phyloP scores from a whole-genome alignment of 1,284 basidiomycete species.

The Fomitopsis pinicola region DNA sequence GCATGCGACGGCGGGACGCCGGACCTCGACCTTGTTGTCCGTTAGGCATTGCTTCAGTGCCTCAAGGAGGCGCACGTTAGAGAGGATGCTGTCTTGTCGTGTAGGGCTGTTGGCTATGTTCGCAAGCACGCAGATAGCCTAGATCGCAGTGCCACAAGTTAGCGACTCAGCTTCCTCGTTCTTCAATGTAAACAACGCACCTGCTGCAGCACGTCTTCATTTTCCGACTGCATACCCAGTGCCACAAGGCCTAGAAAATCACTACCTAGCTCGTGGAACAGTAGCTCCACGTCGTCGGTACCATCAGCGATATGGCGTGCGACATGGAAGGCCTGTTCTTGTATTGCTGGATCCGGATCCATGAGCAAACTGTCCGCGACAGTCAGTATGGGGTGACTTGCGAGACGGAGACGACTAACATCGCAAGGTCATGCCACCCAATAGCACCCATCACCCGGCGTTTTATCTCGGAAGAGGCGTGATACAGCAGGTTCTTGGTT shows the following conservation, averaged over 20 bases:
- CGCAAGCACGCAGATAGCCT: slow-evolving; percentile 56
- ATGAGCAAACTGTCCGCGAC: slow-evolving; percentile 37
- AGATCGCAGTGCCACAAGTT: neutral
- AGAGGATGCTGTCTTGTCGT: slow-evolving; percentile 44
- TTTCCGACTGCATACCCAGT: slow-evolving; percentile 40
- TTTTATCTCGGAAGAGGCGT: slow-evolving; percentile 57
- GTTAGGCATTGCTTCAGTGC: slow-evolving; percentile 53
- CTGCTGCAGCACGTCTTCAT: slow-evolving; percentile 50
- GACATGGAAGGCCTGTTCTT: slow-evolving; percentile 65
- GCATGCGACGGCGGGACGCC: slow-evolving; percentile 56
- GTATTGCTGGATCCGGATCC: slow-evolving; percentile 47
- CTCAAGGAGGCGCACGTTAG: slow-evolving; percentile 44
- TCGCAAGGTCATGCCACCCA: slow-evolving; percentile 53
- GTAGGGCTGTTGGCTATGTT: slow-evolving; percentile 60
- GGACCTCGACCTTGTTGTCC: slow-evolving; percentile 50
- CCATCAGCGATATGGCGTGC: slow-evolving; percentile 60
- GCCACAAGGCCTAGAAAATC: slow-evolving; percentile 40
- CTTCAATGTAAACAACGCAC: slow-evolving; percentile 14
- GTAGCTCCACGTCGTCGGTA: slow-evolving; percentile 54
- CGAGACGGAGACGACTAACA: slow-evolving; percentile 33
- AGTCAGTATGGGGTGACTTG: neutral
- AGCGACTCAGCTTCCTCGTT: neutral
- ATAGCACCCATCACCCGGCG: slow-evolving; percentile 57
- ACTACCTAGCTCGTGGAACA: slow-evolving; percentile 49
- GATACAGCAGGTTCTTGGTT: slow-evolving; percentile 73